A percentile compares a stretch with the other conserved stretches of the same genome.
Conservation (phyloP, 106 monocot genomes). For the Dendrobium catenatum region DNA sequence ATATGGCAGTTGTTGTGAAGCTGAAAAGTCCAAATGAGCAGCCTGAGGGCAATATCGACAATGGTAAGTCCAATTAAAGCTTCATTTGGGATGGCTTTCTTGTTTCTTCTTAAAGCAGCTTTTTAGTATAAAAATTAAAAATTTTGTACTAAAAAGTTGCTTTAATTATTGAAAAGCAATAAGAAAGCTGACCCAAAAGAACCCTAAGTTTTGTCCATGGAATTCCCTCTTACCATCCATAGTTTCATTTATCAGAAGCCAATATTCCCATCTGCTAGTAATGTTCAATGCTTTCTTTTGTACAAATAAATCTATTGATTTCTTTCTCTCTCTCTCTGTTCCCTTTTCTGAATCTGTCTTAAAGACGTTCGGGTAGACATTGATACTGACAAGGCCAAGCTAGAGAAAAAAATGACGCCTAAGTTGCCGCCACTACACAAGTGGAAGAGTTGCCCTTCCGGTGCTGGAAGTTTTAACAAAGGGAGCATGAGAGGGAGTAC, state of each 20-base stretch:
- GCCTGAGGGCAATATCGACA: conserved; percentile 10
- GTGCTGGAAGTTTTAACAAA: conserved; percentile 14
- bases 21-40: conserved; percentile 19
- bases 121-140: no score
- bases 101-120: no score
- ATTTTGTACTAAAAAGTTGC: no score
- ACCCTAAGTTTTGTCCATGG: no score
- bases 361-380: conserved; percentile 46
- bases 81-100: no score
- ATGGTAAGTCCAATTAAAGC: conserved; percentile 28
- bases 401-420: conserved; percentile 28
- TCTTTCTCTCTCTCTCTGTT: neutral
- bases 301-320: neutral
- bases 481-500: conserved; percentile 26
- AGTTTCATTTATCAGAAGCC: no score
- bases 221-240: no score
- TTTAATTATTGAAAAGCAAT: no score
- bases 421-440: conserved; percentile 15
- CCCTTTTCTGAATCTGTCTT: neutral
- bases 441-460: conserved; percentile 56
- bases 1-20: conserved; percentile 84
- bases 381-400: conserved; percentile 32
- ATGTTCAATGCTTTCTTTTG: neutral
- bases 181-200: no score
- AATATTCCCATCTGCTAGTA: neutral